Evolutionary conservation across 139 green algal genomes (phyloP).

Genomic region (Closterium sp.): DNA sequence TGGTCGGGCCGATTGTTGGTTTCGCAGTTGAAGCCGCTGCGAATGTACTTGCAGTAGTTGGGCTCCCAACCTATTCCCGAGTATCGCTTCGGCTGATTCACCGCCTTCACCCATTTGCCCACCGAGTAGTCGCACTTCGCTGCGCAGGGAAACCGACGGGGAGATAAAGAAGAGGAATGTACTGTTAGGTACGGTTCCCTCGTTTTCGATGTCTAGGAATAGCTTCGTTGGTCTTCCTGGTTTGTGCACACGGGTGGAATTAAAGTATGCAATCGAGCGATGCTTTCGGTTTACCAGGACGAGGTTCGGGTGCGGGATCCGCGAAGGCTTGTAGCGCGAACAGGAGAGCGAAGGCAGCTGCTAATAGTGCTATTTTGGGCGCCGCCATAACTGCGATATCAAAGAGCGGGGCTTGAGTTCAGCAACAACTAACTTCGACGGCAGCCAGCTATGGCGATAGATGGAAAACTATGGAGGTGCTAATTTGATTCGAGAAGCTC

Average conservation of each 20-base stretch:
- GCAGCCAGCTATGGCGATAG: not conserved
- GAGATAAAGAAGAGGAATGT: not conserved
- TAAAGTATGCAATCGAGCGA: no score
- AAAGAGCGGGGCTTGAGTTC: not conserved
- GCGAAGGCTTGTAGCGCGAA: not conserved
- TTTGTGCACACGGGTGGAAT: no score
- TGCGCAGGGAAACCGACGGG: not conserved
- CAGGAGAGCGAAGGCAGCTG: not conserved
- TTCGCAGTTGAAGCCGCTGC: not conserved
- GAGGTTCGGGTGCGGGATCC: not conserved
- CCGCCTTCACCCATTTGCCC: not conserved
- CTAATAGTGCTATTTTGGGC: not conserved
- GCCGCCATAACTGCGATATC: not conserved
- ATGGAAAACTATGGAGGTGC: not conserved
- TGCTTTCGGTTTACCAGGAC: not conserved
- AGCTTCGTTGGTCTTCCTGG: no score
- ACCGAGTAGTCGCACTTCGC: not conserved
- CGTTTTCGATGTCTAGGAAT: no score
- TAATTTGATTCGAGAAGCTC: not conserved
- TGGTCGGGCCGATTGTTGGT: not conserved
- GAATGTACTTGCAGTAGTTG: not conserved
- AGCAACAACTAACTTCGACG: not conserved
- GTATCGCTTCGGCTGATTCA: not conserved
- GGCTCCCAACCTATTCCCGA: not conserved
- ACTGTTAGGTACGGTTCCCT: not conserved